These are phyloP conservation scores for Paramicrosporidium saccamoebae DNA, from an alignment of 371 early-diverging fungal species.

Conservation along the genomic window DNA sequence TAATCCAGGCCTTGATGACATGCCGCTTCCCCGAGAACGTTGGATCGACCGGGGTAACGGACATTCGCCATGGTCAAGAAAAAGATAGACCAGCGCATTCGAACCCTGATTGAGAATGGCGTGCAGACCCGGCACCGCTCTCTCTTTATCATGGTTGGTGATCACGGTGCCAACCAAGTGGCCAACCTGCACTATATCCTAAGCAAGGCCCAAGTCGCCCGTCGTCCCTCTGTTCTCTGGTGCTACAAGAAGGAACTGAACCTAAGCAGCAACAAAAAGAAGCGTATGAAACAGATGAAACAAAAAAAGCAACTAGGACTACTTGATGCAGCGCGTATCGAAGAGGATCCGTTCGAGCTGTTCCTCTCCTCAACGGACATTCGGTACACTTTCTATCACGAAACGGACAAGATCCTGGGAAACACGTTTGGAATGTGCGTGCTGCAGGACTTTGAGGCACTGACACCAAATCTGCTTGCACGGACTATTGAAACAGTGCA, in stretches of 20 bases:
- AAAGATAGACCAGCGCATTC: conserved; percentile 68
- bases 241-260: conserved; percentile 94
- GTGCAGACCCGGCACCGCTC: conserved; percentile 62
- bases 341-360: conserved; percentile 80
- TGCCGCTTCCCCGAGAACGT: too few relatives aligned
- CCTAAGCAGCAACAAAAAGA: conserved; percentile 74
- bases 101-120: conserved; percentile 60
- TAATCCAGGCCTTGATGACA: too few relatives aligned
- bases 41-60: too few relatives aligned
- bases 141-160: conserved; percentile 90
- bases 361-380: conserved; percentile 79
- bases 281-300: conserved; percentile 74
- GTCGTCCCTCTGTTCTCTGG: conserved; percentile 81
- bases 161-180: conserved; percentile 76
- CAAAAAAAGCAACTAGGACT: conserved; percentile 57
- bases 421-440: conserved; percentile 96
- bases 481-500: conserved; percentile 94
- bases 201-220: conserved; percentile 59
- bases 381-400: conserved; percentile 91
- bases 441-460: conserved; percentile 91
- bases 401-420: conserved; percentile 90
- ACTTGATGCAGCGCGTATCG: conserved; percentile 51
- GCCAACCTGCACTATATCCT: conserved; percentile 85
- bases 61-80: conserved; percentile 28
- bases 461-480: conserved; percentile 90